Evolutionary conservation across 148 eudicot species (phyloP).

Genomic region (Linanthus parryae): DNA sequence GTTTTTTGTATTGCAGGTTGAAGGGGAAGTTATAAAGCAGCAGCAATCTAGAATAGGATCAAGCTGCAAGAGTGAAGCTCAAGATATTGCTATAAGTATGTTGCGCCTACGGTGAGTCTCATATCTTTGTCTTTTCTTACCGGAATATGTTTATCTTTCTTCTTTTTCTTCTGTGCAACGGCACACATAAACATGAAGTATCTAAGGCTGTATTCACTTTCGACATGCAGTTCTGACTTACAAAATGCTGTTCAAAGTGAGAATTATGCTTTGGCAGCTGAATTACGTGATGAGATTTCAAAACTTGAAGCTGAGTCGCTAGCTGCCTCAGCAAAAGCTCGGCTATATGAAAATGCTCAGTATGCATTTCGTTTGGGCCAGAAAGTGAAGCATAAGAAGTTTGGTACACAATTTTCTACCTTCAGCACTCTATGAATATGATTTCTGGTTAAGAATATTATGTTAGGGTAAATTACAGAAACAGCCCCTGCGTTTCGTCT

Average conservation of each 20-base stretch:
- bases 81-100: conserved; percentile 77
- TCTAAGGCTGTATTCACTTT: conserved; percentile 2
- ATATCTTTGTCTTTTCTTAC: neutral
- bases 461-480: too few relatives aligned
- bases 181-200: too few relatives aligned
- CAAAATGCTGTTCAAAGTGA: conserved; percentile 76
- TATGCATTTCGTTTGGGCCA: conserved; percentile 89
- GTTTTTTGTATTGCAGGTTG: conserved; percentile 50
- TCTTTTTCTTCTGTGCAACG: neutral
- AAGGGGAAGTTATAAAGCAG: conserved; percentile 55
- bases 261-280: conserved; percentile 72
- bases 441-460: too few relatives aligned
- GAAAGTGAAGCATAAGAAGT: conserved; percentile 78
- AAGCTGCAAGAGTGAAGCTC: conserved; percentile 80
- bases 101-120: conserved; percentile 67
- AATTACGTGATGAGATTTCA: conserved; percentile 75
- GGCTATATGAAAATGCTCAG: conserved; percentile 60
- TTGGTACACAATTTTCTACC: conserved; percentile 53
- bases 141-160: neutral
- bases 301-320: conserved; percentile 79
- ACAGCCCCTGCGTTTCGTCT: too few relatives aligned
- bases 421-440: too few relatives aligned
- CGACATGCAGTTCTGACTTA: conserved; percentile 57
- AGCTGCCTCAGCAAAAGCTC: conserved; percentile 75
- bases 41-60: conserved; percentile 68